phyloP scores from a whole-genome alignment of 768 basidiomycete genomes.

The Podaxis sp. region DNA sequence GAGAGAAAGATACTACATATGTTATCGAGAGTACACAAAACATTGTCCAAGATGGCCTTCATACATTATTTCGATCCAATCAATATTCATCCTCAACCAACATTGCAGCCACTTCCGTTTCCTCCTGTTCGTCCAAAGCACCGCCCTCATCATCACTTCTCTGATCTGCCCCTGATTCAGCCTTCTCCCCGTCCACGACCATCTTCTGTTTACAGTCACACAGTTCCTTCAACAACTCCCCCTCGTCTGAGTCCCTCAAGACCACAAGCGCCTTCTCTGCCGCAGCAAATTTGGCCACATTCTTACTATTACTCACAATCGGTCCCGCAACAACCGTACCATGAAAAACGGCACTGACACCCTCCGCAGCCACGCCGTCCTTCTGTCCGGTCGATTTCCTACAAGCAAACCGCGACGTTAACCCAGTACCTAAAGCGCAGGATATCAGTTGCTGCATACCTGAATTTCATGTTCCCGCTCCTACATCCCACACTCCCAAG shows the following conservation, averaged over 20 bases:
- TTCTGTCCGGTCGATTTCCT: conserved; percentile 22
- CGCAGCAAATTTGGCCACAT: conserved; percentile 67
- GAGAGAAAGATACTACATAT: background rate
- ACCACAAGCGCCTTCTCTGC: conserved; percentile 60
- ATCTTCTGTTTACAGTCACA: conserved; percentile 34
- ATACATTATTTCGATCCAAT: background rate
- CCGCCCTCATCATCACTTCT: conserved; percentile 1
- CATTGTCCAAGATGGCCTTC: background rate
- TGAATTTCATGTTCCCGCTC: conserved; percentile 27
- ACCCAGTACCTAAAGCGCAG: background rate
- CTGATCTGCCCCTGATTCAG: conserved; percentile 3
- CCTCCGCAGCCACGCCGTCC: conserved; percentile 31
- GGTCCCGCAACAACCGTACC: conserved; percentile 57
- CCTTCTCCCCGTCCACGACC: conserved; percentile 10
- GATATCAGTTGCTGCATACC: conserved; percentile 9
- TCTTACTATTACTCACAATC: conserved; percentile 53
- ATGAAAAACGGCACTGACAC: conserved; percentile 61
- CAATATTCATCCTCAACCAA: conserved; percentile 12
- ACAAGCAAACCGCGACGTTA: conserved; percentile 16
- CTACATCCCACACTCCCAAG: conserved; percentile 57
- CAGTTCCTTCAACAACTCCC: conserved; percentile 39
- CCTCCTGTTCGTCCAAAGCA: conserved; percentile 5
- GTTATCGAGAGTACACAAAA: background rate
- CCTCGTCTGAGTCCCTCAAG: conserved; percentile 47
- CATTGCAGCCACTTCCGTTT: conserved; percentile 15